Evolutionary conservation across 2,329 filamentous ascomycete genomes (phyloP).

Genomic region (Cladophialophora yegresii): DNA sequence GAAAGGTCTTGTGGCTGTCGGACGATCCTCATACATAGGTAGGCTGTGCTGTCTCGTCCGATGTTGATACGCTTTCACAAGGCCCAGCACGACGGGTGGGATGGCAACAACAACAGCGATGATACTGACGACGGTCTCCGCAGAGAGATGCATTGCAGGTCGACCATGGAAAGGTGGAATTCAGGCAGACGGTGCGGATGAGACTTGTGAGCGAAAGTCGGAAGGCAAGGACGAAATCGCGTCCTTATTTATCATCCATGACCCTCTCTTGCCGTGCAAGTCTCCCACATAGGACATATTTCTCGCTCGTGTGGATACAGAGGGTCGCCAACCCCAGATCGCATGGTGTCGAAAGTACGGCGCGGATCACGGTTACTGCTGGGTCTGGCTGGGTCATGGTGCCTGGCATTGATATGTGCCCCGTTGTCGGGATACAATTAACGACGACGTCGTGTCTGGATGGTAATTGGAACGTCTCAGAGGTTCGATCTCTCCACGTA

Average conservation of each 20-base stretch:
- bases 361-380: not conserved
- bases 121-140: slow-evolving; percentile 19
- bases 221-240: not conserved
- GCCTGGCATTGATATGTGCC: not conserved
- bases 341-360: not conserved
- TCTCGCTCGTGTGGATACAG: not conserved
- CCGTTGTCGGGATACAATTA: no score
- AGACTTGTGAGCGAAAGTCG: not conserved
- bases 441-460: not conserved
- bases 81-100: slow-evolving; percentile 6
- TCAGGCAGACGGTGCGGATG: not conserved
- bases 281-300: not conserved
- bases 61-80: not conserved
- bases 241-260: not conserved
- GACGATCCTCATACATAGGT: not conserved
- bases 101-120: slow-evolving; percentile 18
- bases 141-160: slow-evolving; percentile 16
- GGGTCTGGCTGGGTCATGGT: no score
- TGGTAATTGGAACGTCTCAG: not conserved
- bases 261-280: not conserved
- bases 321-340: not conserved
- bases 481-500: not conserved
- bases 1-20: not conserved
- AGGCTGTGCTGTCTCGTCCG: not conserved
- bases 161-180: not conserved